Evolutionary conservation across 441 rosid genomes (phyloP), one percentile per base, ranked within the genome.

Genomic region (Populus hybrid): DNA sequence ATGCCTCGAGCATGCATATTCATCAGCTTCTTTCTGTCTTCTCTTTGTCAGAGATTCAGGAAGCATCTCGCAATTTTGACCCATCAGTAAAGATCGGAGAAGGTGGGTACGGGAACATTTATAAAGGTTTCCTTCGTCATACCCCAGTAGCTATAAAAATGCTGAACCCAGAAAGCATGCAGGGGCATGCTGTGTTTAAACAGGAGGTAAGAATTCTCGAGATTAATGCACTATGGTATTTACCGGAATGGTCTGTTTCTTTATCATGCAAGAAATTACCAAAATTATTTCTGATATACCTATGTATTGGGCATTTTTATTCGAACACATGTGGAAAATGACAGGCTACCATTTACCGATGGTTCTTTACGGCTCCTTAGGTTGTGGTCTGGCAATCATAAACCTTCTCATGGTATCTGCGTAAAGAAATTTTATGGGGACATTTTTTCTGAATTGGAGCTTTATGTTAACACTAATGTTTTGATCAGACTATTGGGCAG

Each of bases 101-200:
- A 88, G 98, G 99, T 29, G 97, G 98, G 77, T 94, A 92, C 82
- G 99, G 97, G 65, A 93, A 89, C 86, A 91, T 95, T 80, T 94
- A 92, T 79, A 86, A 81, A 81, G 97, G 97, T 80, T 2, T 79
- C 35, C 88, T 95, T 76, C 88, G 88, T 63, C 91, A 90, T 76
- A 90, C 89, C 21, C 86, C 78, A 40, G 99, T 92, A 81, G 98
- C 97, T 73, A 91, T 95, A 71, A 95, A 95, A 86, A 85, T 87
- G 83, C 80, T 90, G 81, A 87, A 94, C 81, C 77, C 94, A 80
- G 78, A 88, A 74, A 93, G 97, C 86, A 77, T 86, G 84, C 98
- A 94, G 85, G 98, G 97, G 31, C 97, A 90, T n/a, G 69, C 90
- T 8, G 98, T 91, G 83, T 95, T 87, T 84, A 95, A 87, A 77